Conservation (phyloP, 495 filamentous ascomycete genomes). For the Rostrohypoxylon terebratum region DNA sequence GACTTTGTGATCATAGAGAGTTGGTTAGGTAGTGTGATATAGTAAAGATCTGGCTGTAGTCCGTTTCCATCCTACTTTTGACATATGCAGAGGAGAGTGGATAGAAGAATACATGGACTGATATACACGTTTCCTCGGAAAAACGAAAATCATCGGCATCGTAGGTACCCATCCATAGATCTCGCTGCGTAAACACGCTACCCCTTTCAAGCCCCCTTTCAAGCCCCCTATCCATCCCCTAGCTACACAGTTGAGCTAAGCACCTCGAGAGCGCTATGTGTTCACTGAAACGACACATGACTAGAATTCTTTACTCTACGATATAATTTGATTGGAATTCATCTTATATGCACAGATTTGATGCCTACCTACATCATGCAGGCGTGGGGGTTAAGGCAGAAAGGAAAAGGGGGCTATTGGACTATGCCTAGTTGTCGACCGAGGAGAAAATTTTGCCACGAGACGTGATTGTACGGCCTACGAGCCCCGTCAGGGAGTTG, state of each 20-base stretch:
- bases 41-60: neutral
- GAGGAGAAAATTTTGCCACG: neutral
- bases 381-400: conserved; percentile 30
- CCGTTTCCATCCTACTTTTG: neutral
- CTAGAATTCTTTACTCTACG: conserved; percentile 7
- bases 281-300: neutral
- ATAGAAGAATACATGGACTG: neutral
- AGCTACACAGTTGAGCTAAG: neutral
- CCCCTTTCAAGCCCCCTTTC: neutral
- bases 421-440: neutral
- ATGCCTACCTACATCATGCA: conserved; percentile 1
- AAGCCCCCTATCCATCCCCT: neutral
- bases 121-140: neutral
- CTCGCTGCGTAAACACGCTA: neutral
- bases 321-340: neutral
- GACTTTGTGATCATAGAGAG: neutral
- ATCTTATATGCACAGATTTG: neutral
- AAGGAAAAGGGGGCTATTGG: neutral
- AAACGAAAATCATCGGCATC: neutral
- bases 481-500: neutral
- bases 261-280: no score
- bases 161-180: no score
- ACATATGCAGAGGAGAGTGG: neutral
- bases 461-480: neutral
- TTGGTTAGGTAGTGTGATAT: neutral